Percentiles rank a stretch among this genome's conserved stretches.
phyloP scores from a whole-genome alignment of 1,284 basidiomycete genomes.

The Irpex rosettiformis region DNA sequence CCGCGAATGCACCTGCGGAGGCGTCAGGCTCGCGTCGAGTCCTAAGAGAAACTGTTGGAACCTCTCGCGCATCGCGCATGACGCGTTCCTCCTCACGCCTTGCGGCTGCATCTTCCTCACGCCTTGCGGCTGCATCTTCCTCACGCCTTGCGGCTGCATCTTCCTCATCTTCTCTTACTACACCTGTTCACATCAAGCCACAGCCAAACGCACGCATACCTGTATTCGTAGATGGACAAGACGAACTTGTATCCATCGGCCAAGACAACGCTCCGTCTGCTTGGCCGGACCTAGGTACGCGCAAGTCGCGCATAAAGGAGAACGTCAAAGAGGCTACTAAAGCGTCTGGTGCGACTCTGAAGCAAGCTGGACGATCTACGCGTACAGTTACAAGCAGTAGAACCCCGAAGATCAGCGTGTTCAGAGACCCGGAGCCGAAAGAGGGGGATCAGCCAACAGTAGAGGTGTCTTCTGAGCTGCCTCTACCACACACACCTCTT shows the following conservation, averaged over 20 bases:
- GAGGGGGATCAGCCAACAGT: slow-evolving; percentile 4
- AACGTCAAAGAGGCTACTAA: slow-evolving; percentile 67
- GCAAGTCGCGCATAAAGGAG: slow-evolving; percentile 72
- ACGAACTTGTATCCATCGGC: slow-evolving; percentile 27
- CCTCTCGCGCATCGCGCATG: slow-evolving; percentile 21
- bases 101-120: slow-evolving; percentile 22
- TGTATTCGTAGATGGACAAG: slow-evolving; percentile 65
- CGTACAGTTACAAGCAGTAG: slow-evolving; percentile 41
- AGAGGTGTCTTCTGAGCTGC: neutral
- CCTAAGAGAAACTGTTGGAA: slow-evolving; percentile 32
- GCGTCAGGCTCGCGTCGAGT: slow-evolving; percentile 27
- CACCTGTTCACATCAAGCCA: slow-evolving; percentile 24
- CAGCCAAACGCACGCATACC: slow-evolving; percentile 57
- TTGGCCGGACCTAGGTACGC: slow-evolving; percentile 71
- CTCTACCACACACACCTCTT: neutral
- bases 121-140: slow-evolving; percentile 17
- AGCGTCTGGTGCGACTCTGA: slow-evolving; percentile 59
- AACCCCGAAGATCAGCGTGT: slow-evolving; percentile 49
- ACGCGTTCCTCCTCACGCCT: slow-evolving; percentile 11
- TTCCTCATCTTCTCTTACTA: slow-evolving; percentile 4
- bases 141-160: slow-evolving; percentile 16
- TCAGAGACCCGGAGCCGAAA: slow-evolving; percentile 43
- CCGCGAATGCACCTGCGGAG: slow-evolving; percentile 20
- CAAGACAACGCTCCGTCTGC: slow-evolving; percentile 25
- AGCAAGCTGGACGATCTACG: slow-evolving; percentile 53